Conservation (phyloP, 164 flowering plant genomes). For the Stephania japonica region DNA sequence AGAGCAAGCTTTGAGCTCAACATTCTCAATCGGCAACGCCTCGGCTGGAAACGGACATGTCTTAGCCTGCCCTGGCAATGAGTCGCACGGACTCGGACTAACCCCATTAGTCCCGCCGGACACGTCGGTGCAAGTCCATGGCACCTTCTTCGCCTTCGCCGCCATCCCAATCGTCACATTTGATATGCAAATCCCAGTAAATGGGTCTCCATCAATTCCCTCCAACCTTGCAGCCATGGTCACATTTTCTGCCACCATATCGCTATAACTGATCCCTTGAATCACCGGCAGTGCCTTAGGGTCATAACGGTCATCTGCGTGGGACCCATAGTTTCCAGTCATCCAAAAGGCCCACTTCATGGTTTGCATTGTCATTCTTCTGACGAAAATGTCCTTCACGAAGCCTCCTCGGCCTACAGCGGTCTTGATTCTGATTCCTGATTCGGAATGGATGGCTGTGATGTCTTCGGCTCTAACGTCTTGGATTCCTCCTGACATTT, state of each 20-base stretch:
- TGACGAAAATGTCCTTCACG: slow-evolving; percentile 55
- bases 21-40: slow-evolving; percentile 36
- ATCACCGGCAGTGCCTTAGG: slow-evolving; percentile 57
- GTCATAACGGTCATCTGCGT: slow-evolving; percentile 45
- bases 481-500: slow-evolving; percentile 78
- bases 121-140: slow-evolving; percentile 55
- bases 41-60: slow-evolving; percentile 46
- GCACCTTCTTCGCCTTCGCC: slow-evolving; percentile 40
- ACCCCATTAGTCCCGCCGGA: slow-evolving; percentile 49
- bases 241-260: slow-evolving; percentile 59
- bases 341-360: slow-evolving; percentile 70
- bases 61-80: slow-evolving; percentile 23
- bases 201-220: slow-evolving; percentile 48
- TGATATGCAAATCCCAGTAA: slow-evolving; percentile 53
- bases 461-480: slow-evolving; percentile 69
- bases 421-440: slow-evolving; percentile 64
- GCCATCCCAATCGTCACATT: slow-evolving; percentile 53
- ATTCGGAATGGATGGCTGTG: slow-evolving; percentile 49
- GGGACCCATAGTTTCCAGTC: slow-evolving; percentile 52
- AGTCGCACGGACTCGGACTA: slow-evolving; percentile 42
- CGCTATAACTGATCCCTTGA: slow-evolving; percentile 42
- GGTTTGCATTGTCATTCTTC: slow-evolving; percentile 46
- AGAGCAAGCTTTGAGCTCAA: slow-evolving; percentile 31
- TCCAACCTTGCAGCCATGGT: slow-evolving; percentile 47
- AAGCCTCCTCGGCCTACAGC: slow-evolving; percentile 61